Base-by-base conservation (phyloP, 1,284 basidiomycete genomes). In the Stygiomarasmius scandens region DNA sequence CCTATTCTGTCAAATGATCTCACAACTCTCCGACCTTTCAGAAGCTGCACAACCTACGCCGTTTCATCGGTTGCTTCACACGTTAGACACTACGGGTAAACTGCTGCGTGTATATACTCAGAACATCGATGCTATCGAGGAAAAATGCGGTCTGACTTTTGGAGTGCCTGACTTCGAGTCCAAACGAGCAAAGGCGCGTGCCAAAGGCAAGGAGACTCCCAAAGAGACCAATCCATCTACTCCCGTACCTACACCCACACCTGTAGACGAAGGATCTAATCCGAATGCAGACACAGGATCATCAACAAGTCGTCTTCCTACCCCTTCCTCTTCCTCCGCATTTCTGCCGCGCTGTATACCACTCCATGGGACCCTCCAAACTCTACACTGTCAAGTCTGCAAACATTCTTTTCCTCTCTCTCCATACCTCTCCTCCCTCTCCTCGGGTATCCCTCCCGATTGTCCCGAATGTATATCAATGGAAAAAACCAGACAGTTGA, bases 61-160 rank as follows among this genome's bases (percentile, higher is more conserved):
- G 1, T 97, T 97, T 64, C 95, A 98, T 68, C 73, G 78, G 6
- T 77, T 92, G 24, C 83, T 98, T 23, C 87, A 87, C 44, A 68
- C 79, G 12, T 83, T 97, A 22, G 93, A 97, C 66, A 78, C 86
- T 55, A 80, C 89, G 48, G 90, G 92, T 1, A 83, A 86, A 49
- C 83, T 98, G 1, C 80, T 95, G 45, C 83, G 95, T 25, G 92
- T 95, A 3, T 98, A 97, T 72, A 96, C 95, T 0, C 95, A 98
- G 76, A 96, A 96, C 73, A 96, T 97, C 60, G 95, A 98, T 69
- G 89, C 88, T 14, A 85, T 98, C 51, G 95, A 97, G 69, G 79
- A 80, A 59, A 93, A 94, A 67, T 90, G 86, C 12, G 95, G 95
- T 3, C 80, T 97, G 6, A 84, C 85, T 0, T 92, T 90, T 63